Evolutionary conservation across 2,329 filamentous ascomycete genomes (phyloP).

Genomic region (Ascochyta lentis): DNA sequence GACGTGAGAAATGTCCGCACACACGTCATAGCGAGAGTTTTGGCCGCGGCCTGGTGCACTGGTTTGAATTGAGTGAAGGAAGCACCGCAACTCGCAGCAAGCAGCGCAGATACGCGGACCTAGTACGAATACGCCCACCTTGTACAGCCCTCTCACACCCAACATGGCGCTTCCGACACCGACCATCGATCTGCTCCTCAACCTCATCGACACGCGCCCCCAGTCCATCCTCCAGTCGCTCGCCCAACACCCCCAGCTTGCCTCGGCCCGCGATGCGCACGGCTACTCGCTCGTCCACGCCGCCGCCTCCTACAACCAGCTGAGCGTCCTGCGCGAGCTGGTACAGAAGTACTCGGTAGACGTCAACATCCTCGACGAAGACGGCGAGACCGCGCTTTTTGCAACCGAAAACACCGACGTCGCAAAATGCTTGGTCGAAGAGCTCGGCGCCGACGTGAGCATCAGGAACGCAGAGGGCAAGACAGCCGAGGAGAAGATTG

Average conservation of each 20-base stretch:
- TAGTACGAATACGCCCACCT: slow-evolving; percentile 6
- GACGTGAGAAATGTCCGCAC: slow-evolving; percentile 14
- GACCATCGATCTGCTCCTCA: slow-evolving; percentile 57
- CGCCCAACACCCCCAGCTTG: slow-evolving; percentile 74
- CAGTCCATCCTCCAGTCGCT: slow-evolving; percentile 76
- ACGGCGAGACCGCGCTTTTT: slow-evolving; percentile 93
- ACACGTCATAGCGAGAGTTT: slow-evolving; percentile 21
- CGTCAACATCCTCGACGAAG: slow-evolving; percentile 84
- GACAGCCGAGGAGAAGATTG: slow-evolving; percentile 82
- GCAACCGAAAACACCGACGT: slow-evolving; percentile 83
- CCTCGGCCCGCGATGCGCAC: slow-evolving; percentile 82
- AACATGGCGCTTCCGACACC: slow-evolving; percentile 43
- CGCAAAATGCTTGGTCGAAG: slow-evolving; percentile 80
- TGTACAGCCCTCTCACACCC: neutral
- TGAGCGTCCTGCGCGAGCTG: slow-evolving; percentile 77
- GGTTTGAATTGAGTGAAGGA: neutral
- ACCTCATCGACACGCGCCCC: slow-evolving; percentile 79
- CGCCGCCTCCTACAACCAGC: slow-evolving; percentile 88
- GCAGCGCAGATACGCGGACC: neutral
- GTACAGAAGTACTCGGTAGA: slow-evolving; percentile 78
- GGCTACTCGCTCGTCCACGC: slow-evolving; percentile 96
- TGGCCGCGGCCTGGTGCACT: neutral
- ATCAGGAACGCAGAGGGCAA: slow-evolving; percentile 75
- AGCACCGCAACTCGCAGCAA: neutral
- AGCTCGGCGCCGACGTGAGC: slow-evolving; percentile 73